phyloP scores from a whole-genome alignment of 305 asterid species.

The Solanum hybrid region DNA sequence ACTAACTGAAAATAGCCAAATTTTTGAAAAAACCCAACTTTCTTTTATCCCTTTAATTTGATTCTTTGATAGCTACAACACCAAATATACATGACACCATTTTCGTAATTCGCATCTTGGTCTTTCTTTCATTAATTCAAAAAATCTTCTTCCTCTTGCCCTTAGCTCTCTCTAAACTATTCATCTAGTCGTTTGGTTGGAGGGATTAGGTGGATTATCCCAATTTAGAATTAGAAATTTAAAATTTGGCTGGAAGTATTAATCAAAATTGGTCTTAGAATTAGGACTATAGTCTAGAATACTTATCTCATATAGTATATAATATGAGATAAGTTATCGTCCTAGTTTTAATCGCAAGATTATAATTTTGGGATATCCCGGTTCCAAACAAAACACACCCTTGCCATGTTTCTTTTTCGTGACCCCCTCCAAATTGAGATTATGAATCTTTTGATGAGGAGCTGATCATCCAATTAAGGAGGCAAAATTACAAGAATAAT shows the following conservation, averaged over 20 bases:
- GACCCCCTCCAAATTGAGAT: neutral
- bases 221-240: neutral
- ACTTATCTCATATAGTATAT: neutral
- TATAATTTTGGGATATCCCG: no score
- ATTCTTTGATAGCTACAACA: conserved; percentile 5
- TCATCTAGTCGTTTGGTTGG: neutral
- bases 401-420: no score
- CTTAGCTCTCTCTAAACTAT: neutral
- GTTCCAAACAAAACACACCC: no score
- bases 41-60: neutral
- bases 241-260: neutral
- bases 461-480: neutral
- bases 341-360: neutral
- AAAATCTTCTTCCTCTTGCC: neutral
- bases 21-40: neutral
- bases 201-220: neutral
- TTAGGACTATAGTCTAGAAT: neutral
- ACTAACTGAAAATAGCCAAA: conserved; percentile 3
- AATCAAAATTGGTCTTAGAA: neutral
- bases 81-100: neutral
- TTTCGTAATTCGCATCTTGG: neutral
- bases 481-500: neutral
- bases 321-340: neutral
- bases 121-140: neutral
- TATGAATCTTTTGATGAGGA: neutral